Evolutionary conservation across 345 rosid genomes (phyloP).

Genomic region (Crucihimalaya himalaica): DNA sequence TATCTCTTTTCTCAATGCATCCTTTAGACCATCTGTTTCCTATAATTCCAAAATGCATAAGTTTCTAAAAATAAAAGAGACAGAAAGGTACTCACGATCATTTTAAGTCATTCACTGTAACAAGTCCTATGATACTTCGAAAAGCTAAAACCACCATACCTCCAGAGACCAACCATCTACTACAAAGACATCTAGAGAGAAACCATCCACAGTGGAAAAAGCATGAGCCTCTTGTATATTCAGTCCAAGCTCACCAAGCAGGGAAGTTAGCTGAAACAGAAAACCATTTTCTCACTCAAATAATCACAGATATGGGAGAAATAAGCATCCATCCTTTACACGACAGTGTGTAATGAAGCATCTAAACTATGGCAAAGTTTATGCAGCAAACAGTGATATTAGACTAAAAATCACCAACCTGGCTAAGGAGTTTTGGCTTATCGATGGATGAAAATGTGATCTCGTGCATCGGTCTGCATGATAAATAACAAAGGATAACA

Average conservation of each 20-base stretch:
- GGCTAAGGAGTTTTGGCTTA: constrained; percentile 45
- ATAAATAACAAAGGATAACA: constrained; percentile 23
- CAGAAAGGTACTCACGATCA: constrained; percentile 25
- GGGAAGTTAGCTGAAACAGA: constrained; percentile 68
- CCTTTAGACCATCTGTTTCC: constrained; percentile 77
- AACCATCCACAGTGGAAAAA: constrained; percentile 91
- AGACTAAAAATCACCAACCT: constrained; percentile 27
- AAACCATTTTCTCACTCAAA: constrained; percentile 25
- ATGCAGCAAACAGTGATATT: background rate
- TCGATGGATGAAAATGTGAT: constrained; percentile 93
- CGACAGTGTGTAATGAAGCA: constrained; percentile 1
- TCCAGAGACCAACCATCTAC: constrained; percentile 95
- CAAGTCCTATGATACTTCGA: constrained; percentile 12
- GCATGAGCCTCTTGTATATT: constrained; percentile 98
- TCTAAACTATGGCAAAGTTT: background rate
- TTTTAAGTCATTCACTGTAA: constrained; percentile 11
- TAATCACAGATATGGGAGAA: constrained; percentile 4
- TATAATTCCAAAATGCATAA: constrained; percentile 37
- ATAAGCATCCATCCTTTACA: background rate
- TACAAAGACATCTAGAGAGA: constrained; percentile 88
- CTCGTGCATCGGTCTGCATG: constrained; percentile 93
- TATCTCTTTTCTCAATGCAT: constrained; percentile 67
- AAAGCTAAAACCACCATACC: constrained; percentile 48
- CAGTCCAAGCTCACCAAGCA: constrained; percentile 89
- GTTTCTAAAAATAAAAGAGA: constrained; percentile 30